Evolutionary conservation across 768 basidiomycete species (phyloP).

Genomic region (Trametes cubensis): DNA sequence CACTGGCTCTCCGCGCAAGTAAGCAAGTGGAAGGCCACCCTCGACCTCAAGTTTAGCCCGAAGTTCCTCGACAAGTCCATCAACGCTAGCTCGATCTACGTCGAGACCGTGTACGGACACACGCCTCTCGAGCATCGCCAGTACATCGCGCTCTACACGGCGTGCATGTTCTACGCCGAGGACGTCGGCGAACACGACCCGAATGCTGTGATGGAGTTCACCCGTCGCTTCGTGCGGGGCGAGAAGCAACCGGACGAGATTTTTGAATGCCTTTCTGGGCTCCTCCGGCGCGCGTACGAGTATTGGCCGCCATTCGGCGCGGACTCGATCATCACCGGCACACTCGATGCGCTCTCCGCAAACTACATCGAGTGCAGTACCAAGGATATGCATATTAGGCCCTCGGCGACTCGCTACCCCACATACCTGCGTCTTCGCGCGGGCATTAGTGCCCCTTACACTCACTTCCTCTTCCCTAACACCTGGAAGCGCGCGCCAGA

Average conservation of each 20-base stretch:
- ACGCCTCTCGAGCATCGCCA: constrained; percentile 23
- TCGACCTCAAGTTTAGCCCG: neutral
- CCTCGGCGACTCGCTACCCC: constrained; percentile 33
- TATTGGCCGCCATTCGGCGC: constrained; percentile 37
- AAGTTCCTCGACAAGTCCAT: constrained; percentile 1
- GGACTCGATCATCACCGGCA: constrained; percentile 35
- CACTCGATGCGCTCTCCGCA: constrained; percentile 41
- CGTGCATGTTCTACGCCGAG: constrained; percentile 41
- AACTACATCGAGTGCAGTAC: constrained; percentile 39
- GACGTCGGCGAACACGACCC: constrained; percentile 36
- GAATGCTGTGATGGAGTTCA: constrained; percentile 38
- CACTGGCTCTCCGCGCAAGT: neutral
- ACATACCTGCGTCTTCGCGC: constrained; percentile 34
- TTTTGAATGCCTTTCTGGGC: constrained; percentile 40
- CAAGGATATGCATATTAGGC: constrained; percentile 30
- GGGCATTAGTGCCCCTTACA: constrained; percentile 41
- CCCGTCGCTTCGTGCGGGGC: constrained; percentile 35
- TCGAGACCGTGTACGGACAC: constrained; percentile 20
- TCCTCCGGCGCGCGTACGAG: constrained; percentile 35
- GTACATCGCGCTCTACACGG: constrained; percentile 45
- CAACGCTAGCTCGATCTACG: constrained; percentile 8
- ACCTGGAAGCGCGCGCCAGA: constrained; percentile 34
- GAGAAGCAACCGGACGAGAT: constrained; percentile 36
- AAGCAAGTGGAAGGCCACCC: neutral
- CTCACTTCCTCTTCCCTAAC: constrained; percentile 34